Evolutionary conservation across 78 protist genomes (phyloP).

Genomic region (Polysphondylium violaceum): DNA sequence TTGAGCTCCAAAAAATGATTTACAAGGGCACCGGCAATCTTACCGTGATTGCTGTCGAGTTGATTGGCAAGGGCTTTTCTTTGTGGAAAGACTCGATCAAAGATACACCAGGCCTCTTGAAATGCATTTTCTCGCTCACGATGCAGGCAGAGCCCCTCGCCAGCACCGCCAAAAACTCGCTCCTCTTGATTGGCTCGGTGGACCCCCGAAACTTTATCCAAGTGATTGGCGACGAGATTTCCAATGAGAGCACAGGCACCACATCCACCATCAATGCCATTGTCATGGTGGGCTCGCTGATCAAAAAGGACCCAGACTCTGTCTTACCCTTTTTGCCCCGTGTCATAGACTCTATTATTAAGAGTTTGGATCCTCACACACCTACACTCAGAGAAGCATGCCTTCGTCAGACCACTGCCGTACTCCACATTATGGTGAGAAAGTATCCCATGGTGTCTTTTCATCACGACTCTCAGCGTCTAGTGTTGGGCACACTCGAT

Average conservation of each 20-base stretch:
- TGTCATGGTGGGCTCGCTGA: constrained; percentile 41
- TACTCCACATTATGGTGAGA: constrained; percentile 84
- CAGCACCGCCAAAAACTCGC: constrained; percentile 32
- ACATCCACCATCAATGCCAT: constrained; percentile 52
- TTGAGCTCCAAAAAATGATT: constrained; percentile 51
- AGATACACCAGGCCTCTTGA: constrained; percentile 67
- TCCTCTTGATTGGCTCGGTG: constrained; percentile 43
- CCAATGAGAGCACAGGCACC: constrained; percentile 35
- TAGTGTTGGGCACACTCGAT: constrained; percentile 86
- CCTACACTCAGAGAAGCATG: constrained; percentile 85
- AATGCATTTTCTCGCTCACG: constrained; percentile 68
- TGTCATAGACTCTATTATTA: constrained; percentile 75
- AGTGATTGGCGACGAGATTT: constrained; percentile 63
- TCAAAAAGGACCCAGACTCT: constrained; percentile 63
- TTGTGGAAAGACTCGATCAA: constrained; percentile 71
- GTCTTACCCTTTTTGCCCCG: constrained; percentile 51
- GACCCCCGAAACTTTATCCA: constrained; percentile 69
- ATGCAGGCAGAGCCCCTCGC: constrained; percentile 72
- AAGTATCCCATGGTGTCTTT: constrained; percentile 87
- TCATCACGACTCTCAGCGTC: constrained; percentile 86
- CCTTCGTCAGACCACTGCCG: constrained; percentile 78
- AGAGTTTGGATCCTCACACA: constrained; percentile 86
- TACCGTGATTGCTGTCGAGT: constrained; percentile 64
- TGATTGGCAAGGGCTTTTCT: constrained; percentile 76
- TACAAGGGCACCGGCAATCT: constrained; percentile 68